Conservation (phyloP, 1,284 basidiomycete genomes). For the Leccinum pseudoinsigne region DNA sequence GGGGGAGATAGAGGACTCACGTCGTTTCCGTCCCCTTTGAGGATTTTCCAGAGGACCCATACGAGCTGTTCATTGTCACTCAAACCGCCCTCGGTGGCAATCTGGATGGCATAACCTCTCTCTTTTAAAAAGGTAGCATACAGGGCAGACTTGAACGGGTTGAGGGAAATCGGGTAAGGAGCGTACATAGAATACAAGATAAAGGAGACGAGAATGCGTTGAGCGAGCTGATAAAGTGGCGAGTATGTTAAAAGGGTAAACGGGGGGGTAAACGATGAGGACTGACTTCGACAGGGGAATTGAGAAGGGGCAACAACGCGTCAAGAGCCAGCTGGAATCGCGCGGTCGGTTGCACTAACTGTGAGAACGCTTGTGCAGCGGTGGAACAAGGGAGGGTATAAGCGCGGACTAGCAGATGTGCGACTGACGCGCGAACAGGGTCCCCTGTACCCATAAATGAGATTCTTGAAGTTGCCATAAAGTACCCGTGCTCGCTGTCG, state of each 20-base stretch:
- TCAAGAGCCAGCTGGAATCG: slow-evolving; percentile 79
- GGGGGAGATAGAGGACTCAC: slow-evolving; percentile 40
- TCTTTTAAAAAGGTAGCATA: slow-evolving; percentile 64
- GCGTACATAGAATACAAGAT: slow-evolving; percentile 75
- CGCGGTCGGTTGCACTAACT: slow-evolving; percentile 67
- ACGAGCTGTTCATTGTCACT: slow-evolving; percentile 72
- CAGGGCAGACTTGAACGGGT: slow-evolving; percentile 73
- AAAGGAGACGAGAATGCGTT: slow-evolving; percentile 73
- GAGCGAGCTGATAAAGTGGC: slow-evolving; percentile 49
- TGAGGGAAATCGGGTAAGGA: slow-evolving; percentile 71
- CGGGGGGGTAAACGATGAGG: slow-evolving; percentile 1
- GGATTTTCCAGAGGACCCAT: slow-evolving; percentile 81
- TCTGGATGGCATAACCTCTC: slow-evolving; percentile 53
- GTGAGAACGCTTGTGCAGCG: slow-evolving; percentile 67
- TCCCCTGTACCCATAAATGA: slow-evolving; percentile 35
- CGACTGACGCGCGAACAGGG: slow-evolving; percentile 50
- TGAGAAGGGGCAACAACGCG: slow-evolving; percentile 69
- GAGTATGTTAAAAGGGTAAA: slow-evolving; percentile 14
- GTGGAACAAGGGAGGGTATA: slow-evolving; percentile 70
- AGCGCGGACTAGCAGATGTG: slow-evolving; percentile 61
- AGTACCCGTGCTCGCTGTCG: slow-evolving; percentile 32
- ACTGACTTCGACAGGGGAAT: slow-evolving; percentile 53
- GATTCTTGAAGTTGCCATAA: slow-evolving; percentile 34
- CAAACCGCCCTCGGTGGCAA: slow-evolving; percentile 50
- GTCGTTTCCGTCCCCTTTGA: slow-evolving; percentile 76